phyloP scores from a whole-genome alignment of 2,329 filamentous ascomycete species.

The Colletotrichum orbiculare region DNA sequence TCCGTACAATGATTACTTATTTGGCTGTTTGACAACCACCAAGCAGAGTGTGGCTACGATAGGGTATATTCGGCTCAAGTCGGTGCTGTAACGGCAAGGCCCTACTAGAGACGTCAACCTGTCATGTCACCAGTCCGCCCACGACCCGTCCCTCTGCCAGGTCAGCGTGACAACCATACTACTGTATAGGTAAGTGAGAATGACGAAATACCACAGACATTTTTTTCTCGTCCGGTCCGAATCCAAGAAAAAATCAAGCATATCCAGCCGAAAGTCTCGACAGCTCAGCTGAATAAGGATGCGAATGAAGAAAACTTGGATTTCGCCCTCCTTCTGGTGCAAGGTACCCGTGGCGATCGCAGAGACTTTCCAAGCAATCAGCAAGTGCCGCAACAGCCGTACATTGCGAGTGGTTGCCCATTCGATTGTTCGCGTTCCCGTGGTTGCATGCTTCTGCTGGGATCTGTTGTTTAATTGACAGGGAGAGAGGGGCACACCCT shows the following conservation, averaged over 20 bases:
- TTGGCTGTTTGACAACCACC: not conserved
- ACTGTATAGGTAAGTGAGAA: not conserved
- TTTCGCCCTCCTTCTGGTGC: not conserved
- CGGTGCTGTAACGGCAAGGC: constrained; percentile 2
- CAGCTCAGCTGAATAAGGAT: not conserved
- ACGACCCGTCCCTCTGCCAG: constrained; percentile 9
- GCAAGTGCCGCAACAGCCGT: constrained; percentile 31
- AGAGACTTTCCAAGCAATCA: constrained; percentile 30
- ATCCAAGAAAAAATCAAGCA: not conserved
- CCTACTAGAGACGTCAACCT: not conserved
- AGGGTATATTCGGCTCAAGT: not conserved
- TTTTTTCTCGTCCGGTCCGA: not conserved
- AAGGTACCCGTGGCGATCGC: constrained; percentile 27
- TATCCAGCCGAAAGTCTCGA: no score
- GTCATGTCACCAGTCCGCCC: not conserved
- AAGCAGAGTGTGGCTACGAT: not conserved
- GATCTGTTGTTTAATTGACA: constrained; percentile 28
- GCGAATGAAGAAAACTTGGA: constrained; percentile 6
- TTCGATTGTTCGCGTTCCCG: constrained; percentile 31
- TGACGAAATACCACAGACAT: constrained; percentile 8
- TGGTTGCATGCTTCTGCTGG: constrained; percentile 30
- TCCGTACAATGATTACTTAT: not conserved
- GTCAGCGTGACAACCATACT: constrained; percentile 5
- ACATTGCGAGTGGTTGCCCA: constrained; percentile 13
- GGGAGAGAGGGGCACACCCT: not conserved